These are phyloP conservation scores for Leptosphaerulina australis DNA, from an alignment of 2,329 filamentous ascomycete species.

Conservation along the genomic window DNA sequence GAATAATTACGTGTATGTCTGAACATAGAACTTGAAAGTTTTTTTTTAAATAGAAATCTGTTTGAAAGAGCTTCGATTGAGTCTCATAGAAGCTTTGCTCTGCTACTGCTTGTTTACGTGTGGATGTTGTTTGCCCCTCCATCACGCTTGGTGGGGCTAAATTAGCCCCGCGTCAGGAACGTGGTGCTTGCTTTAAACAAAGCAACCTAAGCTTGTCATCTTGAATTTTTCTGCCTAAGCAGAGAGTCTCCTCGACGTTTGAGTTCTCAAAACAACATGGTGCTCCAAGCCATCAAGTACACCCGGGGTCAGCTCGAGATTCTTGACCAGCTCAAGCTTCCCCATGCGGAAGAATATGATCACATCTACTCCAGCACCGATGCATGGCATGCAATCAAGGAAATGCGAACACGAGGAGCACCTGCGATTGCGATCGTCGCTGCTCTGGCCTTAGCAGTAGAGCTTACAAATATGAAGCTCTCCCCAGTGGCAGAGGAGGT, in stretches of 20 bases:
- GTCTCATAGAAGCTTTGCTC: neutral
- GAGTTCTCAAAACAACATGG: no score
- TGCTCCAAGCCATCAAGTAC: slow-evolving; percentile 80
- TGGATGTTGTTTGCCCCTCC: slow-evolving; percentile 10
- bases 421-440: slow-evolving; percentile 99
- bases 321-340: slow-evolving; percentile 81
- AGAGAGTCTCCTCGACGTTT: slow-evolving; percentile 2
- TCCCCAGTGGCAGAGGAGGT: slow-evolving; percentile 66
- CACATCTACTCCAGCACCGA: slow-evolving; percentile 71
- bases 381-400: slow-evolving; percentile 81
- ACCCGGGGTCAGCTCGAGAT: slow-evolving; percentile 73
- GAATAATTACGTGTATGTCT: neutral
- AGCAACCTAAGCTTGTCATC: slow-evolving; percentile 29
- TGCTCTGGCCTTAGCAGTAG: slow-evolving; percentile 83
- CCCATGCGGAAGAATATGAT: slow-evolving; percentile 81
- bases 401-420: slow-evolving; percentile 80
- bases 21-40: neutral
- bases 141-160: slow-evolving; percentile 9
- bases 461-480: slow-evolving; percentile 67
- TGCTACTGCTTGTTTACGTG: neutral
- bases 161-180: slow-evolving; percentile 2
- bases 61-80: neutral
- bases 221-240: slow-evolving; percentile 25
- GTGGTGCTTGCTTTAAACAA: slow-evolving; percentile 17
- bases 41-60: neutral